phyloP scores from a whole-genome alignment of 108 stramenopile genomes.

The Skeletonema marinoi region DNA sequence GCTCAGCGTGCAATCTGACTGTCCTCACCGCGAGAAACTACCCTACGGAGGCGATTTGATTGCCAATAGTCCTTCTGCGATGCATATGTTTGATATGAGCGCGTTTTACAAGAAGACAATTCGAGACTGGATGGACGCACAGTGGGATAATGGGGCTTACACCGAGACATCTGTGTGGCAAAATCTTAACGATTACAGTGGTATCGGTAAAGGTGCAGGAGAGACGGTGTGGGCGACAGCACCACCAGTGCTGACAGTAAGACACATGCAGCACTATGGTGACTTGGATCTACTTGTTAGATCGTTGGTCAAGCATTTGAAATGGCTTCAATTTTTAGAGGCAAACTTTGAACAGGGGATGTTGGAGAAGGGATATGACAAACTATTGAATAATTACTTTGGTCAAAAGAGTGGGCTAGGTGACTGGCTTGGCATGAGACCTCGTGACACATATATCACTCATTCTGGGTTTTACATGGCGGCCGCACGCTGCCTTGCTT shows the following conservation, averaged over 20 bases:
- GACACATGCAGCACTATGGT: conserved; percentile 43
- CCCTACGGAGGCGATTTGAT: conserved; percentile 53
- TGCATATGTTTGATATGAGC: conserved; percentile 48
- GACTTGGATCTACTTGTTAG: conserved; percentile 19
- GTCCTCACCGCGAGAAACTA: conserved; percentile 59
- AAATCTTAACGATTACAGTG: conserved; percentile 38
- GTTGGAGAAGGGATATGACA: conserved; percentile 27
- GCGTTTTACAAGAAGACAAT: conserved; percentile 54
- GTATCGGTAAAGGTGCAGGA: conserved; percentile 44
- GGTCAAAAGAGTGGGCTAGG: conserved; percentile 40
- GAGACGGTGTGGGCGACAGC: conserved; percentile 47
- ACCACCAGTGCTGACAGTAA: conserved; percentile 34
- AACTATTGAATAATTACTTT: conserved; percentile 19
- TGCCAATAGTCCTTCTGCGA: conserved; percentile 35
- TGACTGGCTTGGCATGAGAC: conserved; percentile 48
- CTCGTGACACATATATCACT: conserved; percentile 27
- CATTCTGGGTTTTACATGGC: conserved; percentile 46
- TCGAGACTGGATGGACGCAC: conserved; percentile 47
- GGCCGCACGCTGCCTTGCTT: conserved; percentile 30
- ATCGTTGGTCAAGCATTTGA: conserved; percentile 19
- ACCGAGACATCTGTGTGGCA: conserved; percentile 51
- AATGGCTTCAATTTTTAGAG: conserved; percentile 33
- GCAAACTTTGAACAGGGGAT: conserved; percentile 36
- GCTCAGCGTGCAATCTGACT: conserved; percentile 57
- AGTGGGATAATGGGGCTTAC: conserved; percentile 51